Base-by-base conservation (phyloP, 495 filamentous ascomycete species). In the Melanomma pulvis-pyrius region DNA sequence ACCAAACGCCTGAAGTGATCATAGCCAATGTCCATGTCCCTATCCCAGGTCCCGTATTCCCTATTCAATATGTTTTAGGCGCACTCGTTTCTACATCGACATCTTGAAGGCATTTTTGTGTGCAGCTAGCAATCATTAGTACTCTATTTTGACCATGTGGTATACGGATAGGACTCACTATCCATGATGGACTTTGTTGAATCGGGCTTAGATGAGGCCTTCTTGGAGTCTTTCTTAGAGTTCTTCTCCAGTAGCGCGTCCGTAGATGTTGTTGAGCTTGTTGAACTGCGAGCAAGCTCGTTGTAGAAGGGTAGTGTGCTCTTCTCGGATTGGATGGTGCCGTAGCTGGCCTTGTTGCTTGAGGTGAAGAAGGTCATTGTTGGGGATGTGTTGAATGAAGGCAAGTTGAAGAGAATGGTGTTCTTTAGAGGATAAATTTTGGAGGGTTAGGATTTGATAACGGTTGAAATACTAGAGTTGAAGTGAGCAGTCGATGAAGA, bases 141-240 rank as follows among this genome's bases (percentile, higher is more conserved):
- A 29, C 8, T 26, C 46, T 21, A 19, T 28, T 59, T 29, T 51
- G 41, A 36, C 8, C 29, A 50, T 22, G 28, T 2, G 28, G 1
- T 13, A 36, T 13, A 13, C 32, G 17, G 36, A 34, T 19, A 44
- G 19, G 5, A 57, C 58, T 58, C 49, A 68, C 65, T 49, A 26
- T 68, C 44, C 12, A 62, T 34, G n/a, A 68, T 57, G 1, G 58
- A 36, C 51, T 68, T 58, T 15, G 36, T 62, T 15, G 65, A 68
- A 29, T 36, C 13, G 32, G 32, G 13, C 6, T 13, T 36, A 13
- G 32, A 36, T 36, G 44, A n/a, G 1, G 39, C 15, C 15, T 57
- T 56, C 25, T 26, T 19, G 1, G 28, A 21, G 39, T 59, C 41
- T 54, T 61, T 61, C 49, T 52, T 44, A 11, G 22, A 26, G 22